Base-by-base conservation (phyloP, 306 rosid genomes). In the Inga oerstediana region DNA sequence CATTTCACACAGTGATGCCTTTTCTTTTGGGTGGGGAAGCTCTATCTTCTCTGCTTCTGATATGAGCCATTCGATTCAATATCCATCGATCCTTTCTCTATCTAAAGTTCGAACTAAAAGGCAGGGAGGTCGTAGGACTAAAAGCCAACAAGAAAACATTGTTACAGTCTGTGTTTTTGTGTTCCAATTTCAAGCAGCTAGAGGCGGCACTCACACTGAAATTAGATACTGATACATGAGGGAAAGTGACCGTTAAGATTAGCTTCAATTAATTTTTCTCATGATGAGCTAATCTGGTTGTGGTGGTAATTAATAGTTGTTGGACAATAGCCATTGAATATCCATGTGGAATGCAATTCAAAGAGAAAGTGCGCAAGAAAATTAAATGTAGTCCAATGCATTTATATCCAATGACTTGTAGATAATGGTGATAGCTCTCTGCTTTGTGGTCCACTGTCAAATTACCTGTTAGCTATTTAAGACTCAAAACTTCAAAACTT, bases 1-100 rank as follows among this genome's bases (percentile, higher is more conserved):
- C 44, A 75, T 76, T 85, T 89, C 91, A 72, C 82, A 85, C 87
- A 79, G 79, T 69, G 71, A 80, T 80, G 61, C 77, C 65, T 84
- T 76, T 82, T 73, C 82, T 73, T 82, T 66, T 72, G 34, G 80
- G 74, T 69, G 84, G 72, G 58, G 79, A 74, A 83, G 48, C 73
- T 44, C 73, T 62, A 58, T 77, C 58, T 77, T 79, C 61, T 76
- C 74, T 80, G 51, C 82, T 75, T 87, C 78, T 74, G n/a, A 71
- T 81, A 69, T 84, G 79, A 76, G 88, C 90, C 93, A 79, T 86
- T 82, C 87, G 58, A 71, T 43, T 43, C 35, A 62, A 62, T 24
- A 62, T 24, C 68, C 37, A 77, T 49, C 4, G 19, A 49, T 84
- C 78, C 59, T 30, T 54, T 70, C 52, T 37, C 65, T 79, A 64